These are phyloP conservation scores for Hibiscus mutabilis DNA, from an alignment of 345 rosid genomes.

Conservation along the genomic window DNA sequence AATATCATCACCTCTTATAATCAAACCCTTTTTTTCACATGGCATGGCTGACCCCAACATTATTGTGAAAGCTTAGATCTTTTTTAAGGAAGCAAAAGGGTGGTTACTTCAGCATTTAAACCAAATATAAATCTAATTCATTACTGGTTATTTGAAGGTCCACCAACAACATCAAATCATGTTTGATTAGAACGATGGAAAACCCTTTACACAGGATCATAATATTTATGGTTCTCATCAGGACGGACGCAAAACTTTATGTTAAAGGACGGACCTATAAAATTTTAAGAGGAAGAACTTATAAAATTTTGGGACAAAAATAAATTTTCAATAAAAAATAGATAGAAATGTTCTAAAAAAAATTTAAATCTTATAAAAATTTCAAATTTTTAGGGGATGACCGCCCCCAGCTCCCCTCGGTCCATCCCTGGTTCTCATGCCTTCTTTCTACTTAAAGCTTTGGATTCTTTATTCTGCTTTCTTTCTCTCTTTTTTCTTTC, in stretches of 20 bases:
- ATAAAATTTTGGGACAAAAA: no score
- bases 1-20: constrained; percentile 1
- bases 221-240: no score
- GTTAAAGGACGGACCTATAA: no score
- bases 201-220: not conserved
- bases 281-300: no score
- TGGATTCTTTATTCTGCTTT: constrained; percentile 17
- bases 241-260: no score
- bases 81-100: constrained; percentile 33
- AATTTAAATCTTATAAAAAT: no score
- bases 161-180: constrained; percentile 21
- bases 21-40: constrained; percentile 16
- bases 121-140: constrained; percentile 13
- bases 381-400: no score
- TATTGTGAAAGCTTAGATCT: not conserved
- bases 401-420: no score
- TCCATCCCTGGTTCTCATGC: no score
- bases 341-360: no score
- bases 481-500: constrained; percentile 8
- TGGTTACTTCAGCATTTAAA: constrained; percentile 10
- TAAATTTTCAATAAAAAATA: no score
- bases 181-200: no score
- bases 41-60: constrained; percentile 17
- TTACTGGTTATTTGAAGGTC: constrained; percentile 24
- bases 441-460: constrained; percentile 14